phyloP scores from a whole-genome alignment of 2,329 filamentous ascomycete genomes.

The Penicillium sp. region DNA sequence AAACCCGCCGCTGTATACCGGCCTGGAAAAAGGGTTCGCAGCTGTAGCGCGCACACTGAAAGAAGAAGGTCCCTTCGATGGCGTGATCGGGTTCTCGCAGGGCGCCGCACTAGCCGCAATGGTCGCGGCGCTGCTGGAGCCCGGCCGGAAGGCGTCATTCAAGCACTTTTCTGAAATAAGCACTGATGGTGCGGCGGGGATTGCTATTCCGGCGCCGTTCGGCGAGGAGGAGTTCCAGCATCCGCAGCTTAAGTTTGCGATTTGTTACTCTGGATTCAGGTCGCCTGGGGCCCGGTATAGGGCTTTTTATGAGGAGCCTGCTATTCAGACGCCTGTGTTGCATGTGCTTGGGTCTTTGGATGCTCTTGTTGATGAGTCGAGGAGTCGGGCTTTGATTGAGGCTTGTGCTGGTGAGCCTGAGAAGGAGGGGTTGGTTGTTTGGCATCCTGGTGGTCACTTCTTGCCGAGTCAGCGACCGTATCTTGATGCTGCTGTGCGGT shows the following conservation, averaged over 20 bases:
- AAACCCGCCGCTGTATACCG: constrained; percentile 63
- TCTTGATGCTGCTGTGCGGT: constrained; percentile 71
- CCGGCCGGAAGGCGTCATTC: constrained; percentile 50
- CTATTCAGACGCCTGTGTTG: constrained; percentile 72
- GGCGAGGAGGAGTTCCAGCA: constrained; percentile 43
- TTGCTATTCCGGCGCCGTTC: constrained; percentile 55
- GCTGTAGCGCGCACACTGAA: constrained; percentile 62
- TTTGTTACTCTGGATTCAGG: constrained; percentile 76
- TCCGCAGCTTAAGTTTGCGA: constrained; percentile 65
- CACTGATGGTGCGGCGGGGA: constrained; percentile 32
- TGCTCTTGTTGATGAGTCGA: constrained; percentile 78
- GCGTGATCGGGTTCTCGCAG: constrained; percentile 79
- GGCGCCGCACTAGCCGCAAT: constrained; percentile 72
- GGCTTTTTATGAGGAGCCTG: constrained; percentile 69
- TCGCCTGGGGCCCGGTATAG: constrained; percentile 61
- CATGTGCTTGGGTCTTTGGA: constrained; percentile 83
- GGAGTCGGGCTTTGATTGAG: constrained; percentile 67
- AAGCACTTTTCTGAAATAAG: constrained; percentile 35
- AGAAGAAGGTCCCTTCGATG: constrained; percentile 69
- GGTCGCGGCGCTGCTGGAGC: constrained; percentile 70
- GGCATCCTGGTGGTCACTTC: constrained; percentile 88
- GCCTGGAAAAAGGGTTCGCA: constrained; percentile 67
- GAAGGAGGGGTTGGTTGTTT: constrained; percentile 55
- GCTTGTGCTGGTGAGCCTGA: constrained; percentile 58
- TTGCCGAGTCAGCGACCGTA: constrained; percentile 81